These are phyloP conservation scores for Backusella liffmaniae DNA, from an alignment of 192 early-diverging fungal genomes.

Conservation along the genomic window DNA sequence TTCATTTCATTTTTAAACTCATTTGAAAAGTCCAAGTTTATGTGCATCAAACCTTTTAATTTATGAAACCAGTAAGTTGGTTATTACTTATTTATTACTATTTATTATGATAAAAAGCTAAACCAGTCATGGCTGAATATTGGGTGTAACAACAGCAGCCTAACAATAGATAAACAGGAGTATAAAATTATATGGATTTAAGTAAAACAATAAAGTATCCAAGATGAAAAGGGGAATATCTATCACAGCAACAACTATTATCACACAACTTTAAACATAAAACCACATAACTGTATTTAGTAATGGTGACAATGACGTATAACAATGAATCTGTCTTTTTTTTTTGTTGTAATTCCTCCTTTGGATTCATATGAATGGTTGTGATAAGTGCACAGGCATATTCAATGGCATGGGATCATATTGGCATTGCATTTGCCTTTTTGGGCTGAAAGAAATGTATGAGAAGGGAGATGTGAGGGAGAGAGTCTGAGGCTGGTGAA, in stretches of 20 bases:
- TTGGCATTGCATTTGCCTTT: not conserved
- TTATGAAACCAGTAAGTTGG: not conserved
- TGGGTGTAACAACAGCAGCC: not conserved
- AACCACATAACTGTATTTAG: not conserved
- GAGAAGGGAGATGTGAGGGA: not conserved
- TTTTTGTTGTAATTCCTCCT: not conserved
- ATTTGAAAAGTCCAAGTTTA: not conserved
- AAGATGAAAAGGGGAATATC: not conserved
- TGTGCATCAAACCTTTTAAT: not conserved
- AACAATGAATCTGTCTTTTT: not conserved
- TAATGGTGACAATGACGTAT: not conserved
- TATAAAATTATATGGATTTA: not conserved
- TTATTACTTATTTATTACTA: not conserved
- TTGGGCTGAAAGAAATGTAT: not conserved
- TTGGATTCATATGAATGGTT: not conserved
- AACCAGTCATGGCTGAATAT: not conserved
- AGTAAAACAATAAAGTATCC: not conserved
- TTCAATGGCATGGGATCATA: not conserved
- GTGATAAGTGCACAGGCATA: not conserved
- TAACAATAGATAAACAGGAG: not conserved
- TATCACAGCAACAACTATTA: not conserved
- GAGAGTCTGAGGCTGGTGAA: not conserved
- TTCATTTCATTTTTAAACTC: not conserved
- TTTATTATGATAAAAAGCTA: not conserved
- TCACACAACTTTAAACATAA: not conserved